These are phyloP conservation scores for Marasmius sp. DNA, from an alignment of 1,284 basidiomycete genomes.

Conservation along the genomic window DNA sequence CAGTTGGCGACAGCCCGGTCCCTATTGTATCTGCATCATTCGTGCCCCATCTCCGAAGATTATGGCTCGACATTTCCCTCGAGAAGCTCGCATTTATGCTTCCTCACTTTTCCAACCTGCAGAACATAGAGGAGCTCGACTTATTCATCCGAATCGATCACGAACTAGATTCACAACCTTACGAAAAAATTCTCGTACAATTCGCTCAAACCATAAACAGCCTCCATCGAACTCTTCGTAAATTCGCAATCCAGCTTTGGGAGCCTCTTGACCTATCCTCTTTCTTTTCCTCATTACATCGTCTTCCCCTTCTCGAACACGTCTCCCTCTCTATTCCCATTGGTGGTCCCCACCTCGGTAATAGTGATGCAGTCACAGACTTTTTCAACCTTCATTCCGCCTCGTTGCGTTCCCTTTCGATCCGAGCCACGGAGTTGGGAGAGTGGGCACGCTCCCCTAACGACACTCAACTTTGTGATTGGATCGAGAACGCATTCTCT, in stretches of 20 bases:
- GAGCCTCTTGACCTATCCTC: conserved; percentile 39
- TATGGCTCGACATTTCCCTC: conserved; percentile 38
- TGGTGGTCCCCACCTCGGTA: conserved; percentile 35
- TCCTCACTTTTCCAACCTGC: conserved; percentile 25
- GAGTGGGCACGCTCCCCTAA: conserved; percentile 27
- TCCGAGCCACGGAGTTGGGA: conserved; percentile 38
- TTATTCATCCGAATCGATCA: conserved; percentile 40
- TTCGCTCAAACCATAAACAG: conserved; percentile 34
- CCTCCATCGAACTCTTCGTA: conserved; percentile 33
- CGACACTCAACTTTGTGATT: conserved; percentile 29
- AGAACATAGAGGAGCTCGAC: conserved; percentile 38
- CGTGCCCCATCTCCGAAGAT: conserved; percentile 34
- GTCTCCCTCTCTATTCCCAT: conserved; percentile 37
- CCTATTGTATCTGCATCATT: conserved; percentile 36
- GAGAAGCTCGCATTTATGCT: conserved; percentile 38
- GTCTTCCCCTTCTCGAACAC: conserved; percentile 30
- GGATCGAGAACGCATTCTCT: conserved; percentile 29
- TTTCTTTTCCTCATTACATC: conserved; percentile 30
- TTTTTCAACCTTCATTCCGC: conserved; percentile 34
- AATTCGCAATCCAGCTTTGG: conserved; percentile 38
- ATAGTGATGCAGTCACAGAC: conserved; percentile 30
- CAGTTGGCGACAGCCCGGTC: conserved; percentile 29
- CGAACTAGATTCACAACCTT: conserved; percentile 18
- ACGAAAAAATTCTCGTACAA: conserved; percentile 26
- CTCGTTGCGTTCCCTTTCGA: conserved; percentile 31